Conservation (phyloP, 305 asterid species). For the Rubia occidens region DNA sequence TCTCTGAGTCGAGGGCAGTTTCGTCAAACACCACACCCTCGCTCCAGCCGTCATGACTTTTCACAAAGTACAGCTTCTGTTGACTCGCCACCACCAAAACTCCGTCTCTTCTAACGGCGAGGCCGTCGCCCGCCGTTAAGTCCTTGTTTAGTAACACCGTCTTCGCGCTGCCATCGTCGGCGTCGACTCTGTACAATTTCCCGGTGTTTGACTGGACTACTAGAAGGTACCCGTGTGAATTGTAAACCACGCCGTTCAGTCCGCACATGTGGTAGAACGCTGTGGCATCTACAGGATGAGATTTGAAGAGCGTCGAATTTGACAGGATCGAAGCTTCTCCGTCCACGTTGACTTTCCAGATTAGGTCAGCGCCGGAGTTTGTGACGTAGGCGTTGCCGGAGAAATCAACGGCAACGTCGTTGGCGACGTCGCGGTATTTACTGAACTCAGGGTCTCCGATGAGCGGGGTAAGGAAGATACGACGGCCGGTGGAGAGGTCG, state of each 20-base stretch:
- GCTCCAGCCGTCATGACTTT: slow-evolving; percentile 69
- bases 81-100: slow-evolving; percentile 53
- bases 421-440: slow-evolving; percentile 25
- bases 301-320: slow-evolving; percentile 30
- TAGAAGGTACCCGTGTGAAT: slow-evolving; percentile 50
- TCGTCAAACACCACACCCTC: slow-evolving; percentile 77
- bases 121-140: slow-evolving; percentile 51
- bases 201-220: slow-evolving; percentile 67
- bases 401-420: slow-evolving; percentile 59
- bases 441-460: slow-evolving; percentile 8
- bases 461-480: slow-evolving; percentile 42
- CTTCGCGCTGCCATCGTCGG: slow-evolving; percentile 52
- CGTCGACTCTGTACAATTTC: slow-evolving; percentile 48
- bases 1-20: slow-evolving; percentile 55
- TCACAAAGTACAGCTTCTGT: slow-evolving; percentile 39
- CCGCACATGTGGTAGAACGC: slow-evolving; percentile 32
- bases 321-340: slow-evolving; percentile 55
- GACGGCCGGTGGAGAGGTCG: slow-evolving; percentile 41
- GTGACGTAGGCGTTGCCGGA: slow-evolving; percentile 72
- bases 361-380: slow-evolving; percentile 45
- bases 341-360: slow-evolving; percentile 50
- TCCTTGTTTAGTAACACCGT: slow-evolving; percentile 42
- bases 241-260: slow-evolving; percentile 59
- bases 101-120: slow-evolving; percentile 59
- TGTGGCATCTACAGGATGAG: slow-evolving; percentile 29